Evolutionary conservation across 257 asterid genomes (phyloP).

Genomic region (Salvia miltiorrhiza): DNA sequence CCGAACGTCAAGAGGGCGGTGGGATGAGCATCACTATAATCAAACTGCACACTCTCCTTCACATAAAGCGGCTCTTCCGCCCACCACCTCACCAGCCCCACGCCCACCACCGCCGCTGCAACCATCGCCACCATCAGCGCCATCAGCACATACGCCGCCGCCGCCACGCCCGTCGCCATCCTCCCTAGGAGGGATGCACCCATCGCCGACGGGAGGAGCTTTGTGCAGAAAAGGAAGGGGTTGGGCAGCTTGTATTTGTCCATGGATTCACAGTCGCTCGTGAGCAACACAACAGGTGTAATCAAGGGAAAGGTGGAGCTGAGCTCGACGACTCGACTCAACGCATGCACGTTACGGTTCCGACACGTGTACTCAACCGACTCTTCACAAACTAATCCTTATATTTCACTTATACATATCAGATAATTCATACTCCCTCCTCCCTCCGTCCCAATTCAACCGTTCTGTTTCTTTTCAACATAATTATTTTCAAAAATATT

Average conservation of each 20-base stretch:
- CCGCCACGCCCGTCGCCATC: constrained; percentile 53
- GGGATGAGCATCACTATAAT: constrained; percentile 57
- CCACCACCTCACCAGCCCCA: constrained; percentile 57
- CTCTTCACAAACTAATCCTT: too few species aligned
- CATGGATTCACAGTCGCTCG: background rate
- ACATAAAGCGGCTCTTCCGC: constrained; percentile 63
- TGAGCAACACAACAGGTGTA: too few species aligned
- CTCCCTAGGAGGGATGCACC: constrained; percentile 35
- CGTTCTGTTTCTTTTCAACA: too few species aligned
- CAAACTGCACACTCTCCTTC: constrained; percentile 54
- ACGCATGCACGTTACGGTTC: too few species aligned
- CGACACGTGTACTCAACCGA: too few species aligned
- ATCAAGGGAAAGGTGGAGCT: too few species aligned
- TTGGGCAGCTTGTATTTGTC: constrained; percentile 18
- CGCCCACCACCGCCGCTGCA: constrained; percentile 51
- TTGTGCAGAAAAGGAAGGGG: constrained; percentile 33
- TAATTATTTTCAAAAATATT: too few species aligned
- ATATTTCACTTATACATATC: too few species aligned
- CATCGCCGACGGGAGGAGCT: constrained; percentile 27
- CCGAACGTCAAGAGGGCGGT: constrained; percentile 42
- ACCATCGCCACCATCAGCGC: constrained; percentile 35
- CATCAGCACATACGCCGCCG: constrained; percentile 57
- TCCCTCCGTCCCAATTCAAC: too few species aligned
- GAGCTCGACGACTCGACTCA: too few species aligned
- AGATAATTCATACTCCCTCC: too few species aligned